These are phyloP conservation scores for Aspergillus coremiiformis DNA, from an alignment of 495 filamentous ascomycete genomes.

Conservation along the genomic window DNA sequence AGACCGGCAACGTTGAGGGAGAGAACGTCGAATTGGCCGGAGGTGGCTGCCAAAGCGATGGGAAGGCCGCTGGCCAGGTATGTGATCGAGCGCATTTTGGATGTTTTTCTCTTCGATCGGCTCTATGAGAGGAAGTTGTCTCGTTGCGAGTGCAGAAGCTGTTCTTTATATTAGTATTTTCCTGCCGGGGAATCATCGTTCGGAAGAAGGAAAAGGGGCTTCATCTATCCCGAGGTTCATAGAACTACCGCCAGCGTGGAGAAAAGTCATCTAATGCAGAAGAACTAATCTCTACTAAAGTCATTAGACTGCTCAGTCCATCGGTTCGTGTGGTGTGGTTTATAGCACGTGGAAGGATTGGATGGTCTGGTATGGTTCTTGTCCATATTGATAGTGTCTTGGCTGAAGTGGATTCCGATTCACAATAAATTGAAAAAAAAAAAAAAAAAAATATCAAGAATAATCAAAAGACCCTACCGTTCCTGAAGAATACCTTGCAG, in stretches of 20 bases:
- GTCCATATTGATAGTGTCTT: no score
- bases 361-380: no score
- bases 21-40: slow-evolving; percentile 42
- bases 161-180: no score
- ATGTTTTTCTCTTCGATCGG: background rate
- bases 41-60: slow-evolving; percentile 2
- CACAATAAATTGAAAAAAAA: background rate
- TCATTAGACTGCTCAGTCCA: background rate
- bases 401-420: background rate
- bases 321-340: no score
- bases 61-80: background rate
- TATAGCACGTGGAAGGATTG: background rate
- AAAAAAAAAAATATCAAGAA: no score
- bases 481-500: background rate
- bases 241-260: background rate
- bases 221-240: background rate
- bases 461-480: background rate
- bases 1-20: slow-evolving; percentile 57
- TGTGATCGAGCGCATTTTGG: background rate
- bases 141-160: no score
- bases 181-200: background rate
- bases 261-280: background rate
- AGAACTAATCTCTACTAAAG: background rate
- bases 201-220: background rate
- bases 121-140: background rate